Base-by-base conservation (phyloP, 2,329 filamentous ascomycete species). In the Aaosphaeria arxii region DNA sequence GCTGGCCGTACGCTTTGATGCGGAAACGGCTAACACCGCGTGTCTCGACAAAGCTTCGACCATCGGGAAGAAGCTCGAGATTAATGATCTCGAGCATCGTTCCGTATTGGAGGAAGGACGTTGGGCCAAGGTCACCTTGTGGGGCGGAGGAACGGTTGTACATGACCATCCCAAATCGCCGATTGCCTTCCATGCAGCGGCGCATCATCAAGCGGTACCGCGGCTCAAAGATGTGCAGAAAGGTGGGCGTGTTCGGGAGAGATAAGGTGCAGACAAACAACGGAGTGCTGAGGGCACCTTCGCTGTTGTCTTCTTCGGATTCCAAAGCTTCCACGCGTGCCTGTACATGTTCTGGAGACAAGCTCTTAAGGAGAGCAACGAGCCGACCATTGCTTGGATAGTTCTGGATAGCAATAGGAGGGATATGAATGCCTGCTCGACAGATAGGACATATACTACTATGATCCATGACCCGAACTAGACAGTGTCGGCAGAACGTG, bases 191-290 rank as follows among this genome's bases (percentile, higher is more conserved):
- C 45, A 95, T 74, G 0, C 84, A 87, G 33, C 90, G 82, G 42
- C 87, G 81, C 35, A 96, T 86, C 89, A 96, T 94, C n/a, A 94
- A 77, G 6, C 89, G 83, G 65, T 96, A 96, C 5, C 88, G 81
- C n/a, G 89, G 88, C 66, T 96, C 91, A 63, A 95, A 96, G n/a
- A 96, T 82, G 59, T 95, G 88, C 3, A 96, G 74, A 57, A 94
- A 94, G 0, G 89, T 91, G 0, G 76, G 89, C 82, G 92, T 90
- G 1, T 79, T 77, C 1, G 91, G 91, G 57, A 94, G 92, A 0
- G 89, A 82, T 6, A 95, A 71, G 0, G 89, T 90, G 70, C 88
- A 94, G 31, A 95, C 81, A 57, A 96, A 96, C 0, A 96, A 74
- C 0, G 67, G 66, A 4, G 86, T 80, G 33, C 84, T 80, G 13